Conservation (phyloP, 495 filamentous ascomycete species). For the Sordaria brevicollis region DNA sequence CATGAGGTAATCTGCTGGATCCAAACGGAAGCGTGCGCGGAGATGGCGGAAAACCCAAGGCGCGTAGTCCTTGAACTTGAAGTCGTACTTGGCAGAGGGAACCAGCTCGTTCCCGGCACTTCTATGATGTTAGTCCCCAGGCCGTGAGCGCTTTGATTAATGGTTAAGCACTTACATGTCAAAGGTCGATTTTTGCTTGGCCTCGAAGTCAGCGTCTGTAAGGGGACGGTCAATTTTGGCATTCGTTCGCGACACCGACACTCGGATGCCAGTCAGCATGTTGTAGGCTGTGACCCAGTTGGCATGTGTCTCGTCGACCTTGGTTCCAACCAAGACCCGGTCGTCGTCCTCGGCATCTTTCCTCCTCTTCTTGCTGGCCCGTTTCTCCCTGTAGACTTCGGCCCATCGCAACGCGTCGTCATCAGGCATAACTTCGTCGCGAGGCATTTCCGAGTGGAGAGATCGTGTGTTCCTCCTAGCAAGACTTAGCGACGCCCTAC, state of each 20-base stretch:
- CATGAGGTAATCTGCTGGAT: slow-evolving; percentile 97
- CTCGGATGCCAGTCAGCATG: slow-evolving; percentile 98
- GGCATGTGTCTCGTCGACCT: slow-evolving; percentile 92
- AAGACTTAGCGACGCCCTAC: slow-evolving; percentile 73
- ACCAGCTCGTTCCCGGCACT: slow-evolving; percentile 95
- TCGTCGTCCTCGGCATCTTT: slow-evolving; percentile 92
- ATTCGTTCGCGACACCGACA: slow-evolving; percentile 91
- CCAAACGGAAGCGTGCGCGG: slow-evolving; percentile 76
- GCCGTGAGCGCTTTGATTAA: background rate
- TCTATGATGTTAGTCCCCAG: slow-evolving; percentile 5
- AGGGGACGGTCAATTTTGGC: slow-evolving; percentile 88
- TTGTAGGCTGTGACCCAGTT: slow-evolving; percentile 99
- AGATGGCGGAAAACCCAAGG: slow-evolving; percentile 98
- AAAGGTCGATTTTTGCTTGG: slow-evolving; percentile 95
- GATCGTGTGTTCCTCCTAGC: slow-evolving; percentile 74
- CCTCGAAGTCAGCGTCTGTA: slow-evolving; percentile 82
- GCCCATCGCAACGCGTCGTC: slow-evolving; percentile 86
- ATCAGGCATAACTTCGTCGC: slow-evolving; percentile 77
- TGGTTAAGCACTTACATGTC: slow-evolving; percentile 52
- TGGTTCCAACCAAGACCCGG: slow-evolving; percentile 88
- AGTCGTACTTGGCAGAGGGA: slow-evolving; percentile 97
- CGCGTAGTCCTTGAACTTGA: slow-evolving; percentile 99
- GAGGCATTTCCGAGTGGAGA: slow-evolving; percentile 67
- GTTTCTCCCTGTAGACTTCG: slow-evolving; percentile 81
- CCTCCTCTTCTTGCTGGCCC: slow-evolving; percentile 68